Percentiles rank a stretch among this genome's conserved stretches.
Evolutionary conservation across 139 green algal genomes (phyloP).

Genomic region (Chlamydomonas sp.): DNA sequence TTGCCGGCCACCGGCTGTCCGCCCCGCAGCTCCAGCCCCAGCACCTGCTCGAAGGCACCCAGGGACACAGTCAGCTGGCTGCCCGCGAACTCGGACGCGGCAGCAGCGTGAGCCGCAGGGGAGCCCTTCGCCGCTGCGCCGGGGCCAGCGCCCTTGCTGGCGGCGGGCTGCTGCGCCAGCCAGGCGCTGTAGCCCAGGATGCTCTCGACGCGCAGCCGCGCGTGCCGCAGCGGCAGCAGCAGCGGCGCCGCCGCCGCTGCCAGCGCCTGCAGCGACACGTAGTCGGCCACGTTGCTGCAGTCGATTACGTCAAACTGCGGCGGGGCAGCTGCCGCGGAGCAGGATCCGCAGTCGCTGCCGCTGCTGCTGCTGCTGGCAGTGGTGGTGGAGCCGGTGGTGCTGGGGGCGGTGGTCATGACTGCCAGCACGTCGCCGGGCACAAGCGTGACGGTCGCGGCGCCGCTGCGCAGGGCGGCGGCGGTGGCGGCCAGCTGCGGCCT

Average conservation of each 20-base stretch:
- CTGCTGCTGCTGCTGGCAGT: neutral
- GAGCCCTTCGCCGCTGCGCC: too few species aligned
- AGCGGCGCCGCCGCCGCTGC: constrained; percentile 2
- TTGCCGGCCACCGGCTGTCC: neutral
- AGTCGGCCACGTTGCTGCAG: constrained; percentile 38
- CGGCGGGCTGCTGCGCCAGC: neutral
- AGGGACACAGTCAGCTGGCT: neutral
- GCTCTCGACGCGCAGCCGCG: constrained; percentile 4
- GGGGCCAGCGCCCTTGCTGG: neutral
- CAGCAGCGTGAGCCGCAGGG: too few species aligned
- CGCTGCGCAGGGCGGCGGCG: neutral
- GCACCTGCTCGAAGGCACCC: neutral
- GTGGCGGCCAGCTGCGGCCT: constrained; percentile 19
- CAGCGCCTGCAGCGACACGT: constrained; percentile 23
- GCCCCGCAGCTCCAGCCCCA: constrained; percentile 4
- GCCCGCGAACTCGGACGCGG: neutral
- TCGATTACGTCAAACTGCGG: constrained; percentile 43
- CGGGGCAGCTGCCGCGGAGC: neutral
- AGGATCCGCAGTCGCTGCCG: neutral
- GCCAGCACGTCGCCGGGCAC: constrained; percentile 38
- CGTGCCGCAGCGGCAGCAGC: neutral
- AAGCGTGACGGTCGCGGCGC: neutral
- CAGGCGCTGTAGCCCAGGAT: neutral
- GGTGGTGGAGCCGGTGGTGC: neutral
- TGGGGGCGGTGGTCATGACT: neutral